phyloP scores from a whole-genome alignment of 768 basidiomycete genomes.

The Leccinum truebloodii region DNA sequence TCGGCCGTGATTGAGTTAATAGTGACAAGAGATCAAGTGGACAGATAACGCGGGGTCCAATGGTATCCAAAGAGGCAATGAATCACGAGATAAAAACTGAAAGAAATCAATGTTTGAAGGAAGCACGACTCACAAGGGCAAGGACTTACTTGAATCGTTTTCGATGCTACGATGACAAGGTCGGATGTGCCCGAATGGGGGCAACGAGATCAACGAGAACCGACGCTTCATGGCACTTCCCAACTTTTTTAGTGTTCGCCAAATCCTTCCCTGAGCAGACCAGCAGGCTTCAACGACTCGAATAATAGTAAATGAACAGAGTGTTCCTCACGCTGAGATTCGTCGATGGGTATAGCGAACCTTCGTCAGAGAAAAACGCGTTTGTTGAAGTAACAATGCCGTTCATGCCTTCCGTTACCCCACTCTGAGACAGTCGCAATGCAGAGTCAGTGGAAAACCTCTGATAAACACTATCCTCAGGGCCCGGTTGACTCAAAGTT shows the following conservation, averaged over 20 bases:
- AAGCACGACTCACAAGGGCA: neutral
- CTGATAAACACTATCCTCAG: conserved; percentile 12
- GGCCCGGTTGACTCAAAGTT: neutral
- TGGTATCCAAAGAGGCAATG: neutral
- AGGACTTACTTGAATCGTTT: conserved; percentile 26
- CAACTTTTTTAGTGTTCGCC: conserved; percentile 17
- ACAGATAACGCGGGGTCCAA: neutral
- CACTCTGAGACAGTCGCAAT: conserved; percentile 12
- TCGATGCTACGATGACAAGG: conserved; percentile 23
- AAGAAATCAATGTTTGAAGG: neutral
- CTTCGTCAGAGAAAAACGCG: conserved; percentile 6
- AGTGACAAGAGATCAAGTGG: conserved; percentile 1
- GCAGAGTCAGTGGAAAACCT: conserved; percentile 30
- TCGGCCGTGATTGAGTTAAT: conserved; percentile 1
- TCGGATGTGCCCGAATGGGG: conserved; percentile 11
- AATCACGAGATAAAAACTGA: conserved; percentile 20
- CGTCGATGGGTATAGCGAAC: conserved; percentile 7
- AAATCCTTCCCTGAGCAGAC: conserved; percentile 18
- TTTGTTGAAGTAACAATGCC: neutral
- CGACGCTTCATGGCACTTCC: conserved; percentile 18
- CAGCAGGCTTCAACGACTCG: neutral
- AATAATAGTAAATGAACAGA: neutral
- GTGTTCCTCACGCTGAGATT: conserved; percentile 18
- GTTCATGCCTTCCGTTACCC: conserved; percentile 10
- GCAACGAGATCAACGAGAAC: conserved; percentile 17